phyloP scores from a whole-genome alignment of 148 eudicot species.

The Camellia lanceoleosa region DNA sequence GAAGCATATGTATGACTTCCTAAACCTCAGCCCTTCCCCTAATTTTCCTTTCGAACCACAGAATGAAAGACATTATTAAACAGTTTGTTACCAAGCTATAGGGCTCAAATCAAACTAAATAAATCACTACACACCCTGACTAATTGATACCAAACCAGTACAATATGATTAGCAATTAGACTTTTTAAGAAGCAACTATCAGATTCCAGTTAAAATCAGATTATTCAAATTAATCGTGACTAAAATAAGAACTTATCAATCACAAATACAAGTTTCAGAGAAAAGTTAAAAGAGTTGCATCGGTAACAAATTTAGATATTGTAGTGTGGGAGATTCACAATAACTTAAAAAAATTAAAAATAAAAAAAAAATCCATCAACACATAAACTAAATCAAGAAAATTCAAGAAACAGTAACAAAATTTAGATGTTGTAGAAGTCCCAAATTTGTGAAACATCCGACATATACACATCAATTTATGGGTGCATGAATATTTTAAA shows the following conservation, averaged over 20 bases:
- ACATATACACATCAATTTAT: too few species aligned
- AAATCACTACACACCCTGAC: background rate
- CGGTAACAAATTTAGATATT: background rate
- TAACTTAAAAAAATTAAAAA: background rate
- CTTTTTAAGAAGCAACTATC: too few species aligned
- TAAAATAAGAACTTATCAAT: background rate
- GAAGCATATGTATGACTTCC: background rate
- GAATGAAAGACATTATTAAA: too few species aligned
- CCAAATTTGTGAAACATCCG: too few species aligned
- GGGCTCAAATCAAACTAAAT: background rate
- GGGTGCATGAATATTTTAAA: too few species aligned
- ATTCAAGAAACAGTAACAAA: too few species aligned
- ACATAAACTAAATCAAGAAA: too few species aligned
- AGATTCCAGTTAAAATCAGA: background rate
- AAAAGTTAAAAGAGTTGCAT: background rate
- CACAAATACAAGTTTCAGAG: background rate
- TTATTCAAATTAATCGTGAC: background rate
- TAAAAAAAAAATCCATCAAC: background rate
- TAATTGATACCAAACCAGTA: too few species aligned
- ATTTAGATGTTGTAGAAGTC: too few species aligned
- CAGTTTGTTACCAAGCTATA: background rate
- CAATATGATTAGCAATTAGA: too few species aligned
- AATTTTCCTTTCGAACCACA: background rate
- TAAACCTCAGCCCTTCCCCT: background rate
- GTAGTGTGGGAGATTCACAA: too few species aligned